Conservation (phyloP, 23 red algal genomes). For the Cyanidiococcus yangmingshanensis region DNA sequence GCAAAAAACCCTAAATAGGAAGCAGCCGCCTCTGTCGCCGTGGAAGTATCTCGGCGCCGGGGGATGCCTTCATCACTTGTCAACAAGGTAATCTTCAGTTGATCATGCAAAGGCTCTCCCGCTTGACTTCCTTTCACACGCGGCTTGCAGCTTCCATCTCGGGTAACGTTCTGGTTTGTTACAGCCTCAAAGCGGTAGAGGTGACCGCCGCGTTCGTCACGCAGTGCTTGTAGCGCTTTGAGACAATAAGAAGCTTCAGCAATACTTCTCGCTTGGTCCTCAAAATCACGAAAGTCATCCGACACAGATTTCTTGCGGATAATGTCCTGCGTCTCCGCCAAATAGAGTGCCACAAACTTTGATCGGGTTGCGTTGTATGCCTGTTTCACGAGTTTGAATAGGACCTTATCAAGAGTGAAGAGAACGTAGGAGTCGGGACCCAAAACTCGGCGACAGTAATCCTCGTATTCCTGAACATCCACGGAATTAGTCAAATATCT, state of each 20-base stretch:
- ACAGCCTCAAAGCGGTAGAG: slow-evolving; percentile 8
- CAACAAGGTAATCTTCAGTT: not conserved
- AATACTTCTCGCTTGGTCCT: not conserved
- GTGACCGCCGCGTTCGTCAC: slow-evolving; percentile 5
- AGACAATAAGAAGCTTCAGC: not conserved
- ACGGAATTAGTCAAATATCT: slow-evolving; percentile 40
- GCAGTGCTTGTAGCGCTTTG: slow-evolving; percentile 5
- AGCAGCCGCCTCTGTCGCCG: not conserved
- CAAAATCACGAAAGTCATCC: not conserved
- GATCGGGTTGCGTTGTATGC: slow-evolving; percentile 11
- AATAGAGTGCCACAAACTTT: not conserved
- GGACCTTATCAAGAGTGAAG: slow-evolving; percentile 74
- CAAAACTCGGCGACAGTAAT: slow-evolving; percentile 55
- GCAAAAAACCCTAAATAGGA: not conserved
- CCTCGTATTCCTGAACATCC: slow-evolving; percentile 73
- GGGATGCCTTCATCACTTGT: not conserved
- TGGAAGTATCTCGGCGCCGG: not conserved
- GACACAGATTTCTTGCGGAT: not conserved
- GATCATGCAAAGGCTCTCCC: not conserved
- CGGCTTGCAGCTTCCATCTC: no score
- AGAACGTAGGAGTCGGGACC: slow-evolving; percentile 71
- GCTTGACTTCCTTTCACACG: not conserved
- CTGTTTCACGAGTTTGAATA: slow-evolving; percentile 62
- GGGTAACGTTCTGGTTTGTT: no score
- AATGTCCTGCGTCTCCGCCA: not conserved